Percentiles rank a stretch among this genome's conserved stretches.
phyloP scores from a whole-genome alignment of 2,329 filamentous ascomycete species.

The Arthroderma sp. region DNA sequence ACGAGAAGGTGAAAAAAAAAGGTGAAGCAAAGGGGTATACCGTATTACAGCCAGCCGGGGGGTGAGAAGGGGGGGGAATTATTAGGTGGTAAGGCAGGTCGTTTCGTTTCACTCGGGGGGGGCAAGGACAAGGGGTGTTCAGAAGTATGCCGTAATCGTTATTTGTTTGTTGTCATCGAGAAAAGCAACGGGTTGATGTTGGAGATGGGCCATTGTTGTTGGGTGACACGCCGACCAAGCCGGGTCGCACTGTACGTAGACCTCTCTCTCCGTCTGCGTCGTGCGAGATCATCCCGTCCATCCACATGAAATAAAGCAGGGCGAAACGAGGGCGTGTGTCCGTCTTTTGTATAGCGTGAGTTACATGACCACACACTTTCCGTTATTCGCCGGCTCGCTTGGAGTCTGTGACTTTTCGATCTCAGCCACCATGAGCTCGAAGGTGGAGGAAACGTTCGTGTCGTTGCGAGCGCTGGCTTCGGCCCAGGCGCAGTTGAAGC shows the following conservation, averaged over 20 bases:
- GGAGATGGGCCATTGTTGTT: not conserved
- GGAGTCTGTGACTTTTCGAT: constrained; percentile 93
- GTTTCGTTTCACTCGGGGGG: not conserved
- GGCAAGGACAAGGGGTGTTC: not conserved
- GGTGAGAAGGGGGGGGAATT: too few relatives aligned
- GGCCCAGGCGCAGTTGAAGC: constrained; percentile 85
- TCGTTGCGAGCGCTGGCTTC: constrained; percentile 91
- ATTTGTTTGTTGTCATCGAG: not conserved
- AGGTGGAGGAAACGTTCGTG: constrained; percentile 83
- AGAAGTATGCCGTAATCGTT: not conserved
- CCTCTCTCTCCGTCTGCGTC: not conserved
- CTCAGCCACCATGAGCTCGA: constrained; percentile 86
- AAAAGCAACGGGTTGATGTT: too few relatives aligned
- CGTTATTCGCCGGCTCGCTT: constrained; percentile 63
- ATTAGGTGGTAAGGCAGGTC: not conserved
- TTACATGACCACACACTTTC: constrained; percentile 79
- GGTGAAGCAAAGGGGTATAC: not conserved
- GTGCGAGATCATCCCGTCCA: not conserved
- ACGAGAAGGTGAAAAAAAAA: too few relatives aligned
- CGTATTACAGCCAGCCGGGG: not conserved
- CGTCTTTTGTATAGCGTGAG: too few relatives aligned
- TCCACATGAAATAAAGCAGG: constrained; percentile 2
- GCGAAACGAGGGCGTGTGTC: too few relatives aligned
- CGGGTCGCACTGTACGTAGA: not conserved
- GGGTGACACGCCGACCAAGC: constrained; percentile 1